Evolutionary conservation across 2,329 filamentous ascomycete genomes (phyloP).

Genomic region (Aureobasidium musti): DNA sequence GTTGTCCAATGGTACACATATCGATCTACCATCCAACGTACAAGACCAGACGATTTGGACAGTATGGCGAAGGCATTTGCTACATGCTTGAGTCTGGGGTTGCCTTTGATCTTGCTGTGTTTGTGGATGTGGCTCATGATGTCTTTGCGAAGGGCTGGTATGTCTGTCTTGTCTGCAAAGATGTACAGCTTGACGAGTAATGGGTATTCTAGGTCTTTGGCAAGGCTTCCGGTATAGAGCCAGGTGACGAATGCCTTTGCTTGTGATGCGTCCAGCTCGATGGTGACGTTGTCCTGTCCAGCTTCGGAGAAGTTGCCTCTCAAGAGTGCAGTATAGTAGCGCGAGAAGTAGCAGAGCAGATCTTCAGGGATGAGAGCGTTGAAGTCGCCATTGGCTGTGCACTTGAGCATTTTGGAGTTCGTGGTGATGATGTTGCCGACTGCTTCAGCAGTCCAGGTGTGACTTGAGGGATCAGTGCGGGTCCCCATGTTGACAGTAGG

Average conservation of each 20-base stretch:
- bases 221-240: background rate
- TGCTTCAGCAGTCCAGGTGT: background rate
- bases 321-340: background rate
- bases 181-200: background rate
- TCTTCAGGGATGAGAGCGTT: background rate
- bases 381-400: background rate
- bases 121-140: background rate
- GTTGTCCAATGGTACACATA: background rate
- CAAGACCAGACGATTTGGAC: background rate
- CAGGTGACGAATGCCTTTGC: background rate
- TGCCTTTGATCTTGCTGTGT: too few species aligned
- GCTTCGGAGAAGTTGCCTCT: background rate
- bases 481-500: background rate
- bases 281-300: background rate
- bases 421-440: background rate
- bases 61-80: background rate
- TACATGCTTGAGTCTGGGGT: background rate
- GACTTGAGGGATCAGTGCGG: background rate
- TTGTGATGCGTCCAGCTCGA: background rate
- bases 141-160: background rate
- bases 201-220: background rate
- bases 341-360: slow-evolving; percentile 14
- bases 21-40: background rate
- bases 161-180: background rate
- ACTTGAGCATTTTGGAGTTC: background rate